Conservation (phyloP, 2,329 filamentous ascomycete genomes). For the Talaromyces rugulosus region DNA sequence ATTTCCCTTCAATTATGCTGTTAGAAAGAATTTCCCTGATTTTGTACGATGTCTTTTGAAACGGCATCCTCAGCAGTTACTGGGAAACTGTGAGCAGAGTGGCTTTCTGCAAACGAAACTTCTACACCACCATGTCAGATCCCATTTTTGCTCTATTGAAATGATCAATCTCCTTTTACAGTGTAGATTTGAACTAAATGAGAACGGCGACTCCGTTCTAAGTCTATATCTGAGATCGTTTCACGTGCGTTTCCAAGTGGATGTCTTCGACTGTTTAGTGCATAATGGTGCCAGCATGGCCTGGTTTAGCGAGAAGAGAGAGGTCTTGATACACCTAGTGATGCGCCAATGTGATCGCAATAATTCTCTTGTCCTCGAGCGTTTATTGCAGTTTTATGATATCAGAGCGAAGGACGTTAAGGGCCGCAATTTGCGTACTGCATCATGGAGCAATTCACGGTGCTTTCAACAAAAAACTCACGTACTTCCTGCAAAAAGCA, state of each 20-base stretch:
- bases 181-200: conserved; percentile 12
- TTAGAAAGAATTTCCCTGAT: neutral
- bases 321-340: conserved; percentile 14
- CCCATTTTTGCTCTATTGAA: neutral
- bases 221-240: conserved; percentile 14
- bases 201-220: conserved; percentile 13
- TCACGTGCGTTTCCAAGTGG: conserved; percentile 10
- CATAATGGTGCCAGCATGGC: neutral
- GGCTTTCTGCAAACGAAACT: neutral
- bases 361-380: conserved; percentile 10
- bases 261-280: conserved; percentile 1
- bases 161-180: conserved; percentile 8
- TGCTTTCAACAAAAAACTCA: conserved; percentile 15
- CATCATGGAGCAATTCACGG: conserved; percentile 18
- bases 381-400: conserved; percentile 14
- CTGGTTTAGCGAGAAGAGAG: conserved; percentile 8
- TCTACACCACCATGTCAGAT: neutral
- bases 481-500: conserved; percentile 7
- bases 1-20: conserved; percentile 11
- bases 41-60: neutral
- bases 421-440: conserved; percentile 11
- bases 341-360: conserved; percentile 14
- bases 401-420: conserved; percentile 13
- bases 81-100: neutral
- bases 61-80: neutral